Conservation (phyloP, 2,329 filamentous ascomycete genomes). For the Arthrobotrys pseudoclavata region DNA sequence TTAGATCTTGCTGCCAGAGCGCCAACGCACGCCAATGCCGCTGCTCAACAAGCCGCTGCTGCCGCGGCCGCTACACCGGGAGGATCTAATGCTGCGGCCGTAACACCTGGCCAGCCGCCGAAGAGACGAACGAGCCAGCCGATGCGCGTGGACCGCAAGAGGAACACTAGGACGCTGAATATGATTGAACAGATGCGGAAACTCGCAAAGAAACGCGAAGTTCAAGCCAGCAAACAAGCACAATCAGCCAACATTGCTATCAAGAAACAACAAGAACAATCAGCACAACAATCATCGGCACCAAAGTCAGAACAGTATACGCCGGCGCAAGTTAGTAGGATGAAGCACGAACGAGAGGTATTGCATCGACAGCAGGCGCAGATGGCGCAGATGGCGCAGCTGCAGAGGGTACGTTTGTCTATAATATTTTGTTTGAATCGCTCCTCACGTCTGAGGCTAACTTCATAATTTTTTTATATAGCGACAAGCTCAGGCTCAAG, state of each 20-base stretch:
- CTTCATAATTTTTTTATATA: neutral
- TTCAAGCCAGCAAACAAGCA: constrained; percentile 85
- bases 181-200: constrained; percentile 96
- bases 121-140: constrained; percentile 80
- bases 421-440: neutral
- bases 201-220: constrained; percentile 92
- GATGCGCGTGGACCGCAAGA: constrained; percentile 85
- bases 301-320: constrained; percentile 76
- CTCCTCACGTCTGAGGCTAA: neutral
- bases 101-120: constrained; percentile 65
- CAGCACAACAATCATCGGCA: constrained; percentile 68
- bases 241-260: constrained; percentile 76
- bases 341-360: constrained; percentile 89
- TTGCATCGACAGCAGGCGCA: constrained; percentile 72
- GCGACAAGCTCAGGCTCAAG: constrained; percentile 37
- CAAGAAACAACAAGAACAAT: constrained; percentile 83
- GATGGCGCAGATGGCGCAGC: constrained; percentile 73
- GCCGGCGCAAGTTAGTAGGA: constrained; percentile 88
- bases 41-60: constrained; percentile 69
- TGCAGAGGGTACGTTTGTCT: constrained; percentile 68
- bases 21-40: constrained; percentile 72
- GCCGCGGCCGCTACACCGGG: constrained; percentile 66
- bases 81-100: constrained; percentile 70
- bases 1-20: constrained; percentile 71
- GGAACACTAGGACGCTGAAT: constrained; percentile 86